Percentiles rank a stretch among this genome's conserved stretches.
These are phyloP conservation scores for Westerdykella ornata DNA, from an alignment of 2,329 filamentous ascomycete species.

Conservation along the genomic window DNA sequence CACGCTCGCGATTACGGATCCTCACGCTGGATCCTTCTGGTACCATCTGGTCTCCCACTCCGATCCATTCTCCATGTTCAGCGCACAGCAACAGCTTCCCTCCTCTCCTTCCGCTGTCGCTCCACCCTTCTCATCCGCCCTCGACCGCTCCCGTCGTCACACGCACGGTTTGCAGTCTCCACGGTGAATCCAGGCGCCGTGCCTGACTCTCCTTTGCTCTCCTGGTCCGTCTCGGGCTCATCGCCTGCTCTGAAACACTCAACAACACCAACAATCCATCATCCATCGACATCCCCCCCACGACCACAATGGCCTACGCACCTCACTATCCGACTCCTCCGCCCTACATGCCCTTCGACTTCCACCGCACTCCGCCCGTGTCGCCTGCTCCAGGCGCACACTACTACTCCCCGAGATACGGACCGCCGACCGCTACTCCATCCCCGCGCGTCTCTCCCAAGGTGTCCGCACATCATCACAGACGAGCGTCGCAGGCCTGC, in stretches of 20 bases:
- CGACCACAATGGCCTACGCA: constrained; percentile 26
- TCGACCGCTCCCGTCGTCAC: constrained; percentile 17
- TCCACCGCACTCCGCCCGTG: constrained; percentile 34
- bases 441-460: constrained; percentile 43
- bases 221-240: constrained; percentile 3
- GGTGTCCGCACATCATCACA: constrained; percentile 44
- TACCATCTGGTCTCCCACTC: constrained; percentile 15
- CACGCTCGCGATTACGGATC: constrained; percentile 13
- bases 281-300: constrained; percentile 8
- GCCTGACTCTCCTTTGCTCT: constrained; percentile 17
- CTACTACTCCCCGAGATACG: constrained; percentile 52
- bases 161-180: constrained; percentile 26
- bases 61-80: constrained; percentile 30
- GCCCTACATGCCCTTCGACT: constrained; percentile 34
- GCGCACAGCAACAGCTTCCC: constrained; percentile 27
- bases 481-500: constrained; percentile 50
- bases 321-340: constrained; percentile 32
- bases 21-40: constrained; percentile 33
- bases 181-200: constrained; percentile 29
- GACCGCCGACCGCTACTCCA: constrained; percentile 44
- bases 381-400: constrained; percentile 43
- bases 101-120: constrained; percentile 29
- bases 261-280: constrained; percentile 1
- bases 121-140: constrained; percentile 14
- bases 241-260: constrained; percentile 1